phyloP scores from a whole-genome alignment of 163 green algal species.

The Scenedesmus sp. region DNA sequence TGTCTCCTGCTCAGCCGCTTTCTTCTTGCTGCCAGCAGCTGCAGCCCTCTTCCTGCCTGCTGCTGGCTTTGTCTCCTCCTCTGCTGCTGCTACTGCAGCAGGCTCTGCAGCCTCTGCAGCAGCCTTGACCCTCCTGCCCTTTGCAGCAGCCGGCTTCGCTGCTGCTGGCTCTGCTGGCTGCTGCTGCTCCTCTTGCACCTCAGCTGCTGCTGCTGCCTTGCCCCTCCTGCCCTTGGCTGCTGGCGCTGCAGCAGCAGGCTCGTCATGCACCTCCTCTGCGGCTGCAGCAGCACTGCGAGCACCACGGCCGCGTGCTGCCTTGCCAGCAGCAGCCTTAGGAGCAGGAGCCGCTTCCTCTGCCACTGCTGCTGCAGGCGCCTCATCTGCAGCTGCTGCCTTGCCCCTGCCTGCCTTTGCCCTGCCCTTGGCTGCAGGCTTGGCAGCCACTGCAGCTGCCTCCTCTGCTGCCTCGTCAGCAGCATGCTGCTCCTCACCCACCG shows the following conservation, averaged over 20 bases:
- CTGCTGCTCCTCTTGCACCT: neutral
- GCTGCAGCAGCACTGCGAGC: constrained; percentile 1
- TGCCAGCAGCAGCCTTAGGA: neutral
- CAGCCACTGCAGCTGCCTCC: constrained; percentile 21
- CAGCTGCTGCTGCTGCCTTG: constrained; percentile 27
- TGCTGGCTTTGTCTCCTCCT: constrained; percentile 25
- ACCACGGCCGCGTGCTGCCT: neutral
- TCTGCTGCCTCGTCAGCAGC: neutral
- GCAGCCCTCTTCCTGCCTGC: neutral
- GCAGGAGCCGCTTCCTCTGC: neutral
- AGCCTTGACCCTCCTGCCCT: neutral
- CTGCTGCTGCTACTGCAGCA: neutral
- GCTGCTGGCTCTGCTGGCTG: neutral
- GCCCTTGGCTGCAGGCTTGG: constrained; percentile 4
- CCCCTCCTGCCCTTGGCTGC: neutral
- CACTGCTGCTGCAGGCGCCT: neutral
- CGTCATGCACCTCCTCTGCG: neutral
- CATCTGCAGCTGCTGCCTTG: neutral
- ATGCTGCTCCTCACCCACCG: neutral
- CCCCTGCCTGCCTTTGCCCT: neutral
- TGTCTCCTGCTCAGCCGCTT: neutral
- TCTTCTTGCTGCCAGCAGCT: constrained; percentile 13
- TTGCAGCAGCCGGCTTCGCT: neutral
- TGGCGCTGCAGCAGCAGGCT: neutral
- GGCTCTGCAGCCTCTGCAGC: neutral